These are phyloP conservation scores for Exophiala calicioides DNA, from an alignment of 2,329 filamentous ascomycete species.

Conservation along the genomic window DNA sequence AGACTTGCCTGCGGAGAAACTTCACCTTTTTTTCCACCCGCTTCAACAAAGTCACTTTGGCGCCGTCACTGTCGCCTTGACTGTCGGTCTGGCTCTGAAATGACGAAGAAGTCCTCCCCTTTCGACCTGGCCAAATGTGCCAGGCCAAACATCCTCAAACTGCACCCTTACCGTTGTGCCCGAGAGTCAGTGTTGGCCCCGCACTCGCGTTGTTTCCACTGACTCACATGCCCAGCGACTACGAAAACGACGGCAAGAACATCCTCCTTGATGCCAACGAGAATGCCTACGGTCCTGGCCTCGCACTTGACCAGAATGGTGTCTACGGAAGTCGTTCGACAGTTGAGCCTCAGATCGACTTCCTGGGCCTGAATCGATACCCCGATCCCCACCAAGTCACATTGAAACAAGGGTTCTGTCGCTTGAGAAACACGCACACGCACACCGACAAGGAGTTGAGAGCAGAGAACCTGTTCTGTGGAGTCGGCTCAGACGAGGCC, in stretches of 20 bases:
- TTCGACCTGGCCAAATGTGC: slow-evolving; percentile 76
- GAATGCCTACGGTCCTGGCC: slow-evolving; percentile 87
- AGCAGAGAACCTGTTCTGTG: slow-evolving; percentile 86
- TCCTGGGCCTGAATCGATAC: slow-evolving; percentile 85
- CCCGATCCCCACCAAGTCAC: slow-evolving; percentile 91
- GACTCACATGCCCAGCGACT: slow-evolving; percentile 67
- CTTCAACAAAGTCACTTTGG: not conserved
- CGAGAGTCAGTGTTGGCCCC: slow-evolving; percentile 63
- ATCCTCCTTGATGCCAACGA: slow-evolving; percentile 97
- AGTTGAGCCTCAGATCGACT: slow-evolving; percentile 65
- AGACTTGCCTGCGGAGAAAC: not conserved
- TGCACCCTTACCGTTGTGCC: slow-evolving; percentile 79
- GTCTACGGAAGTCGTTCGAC: slow-evolving; percentile 40
- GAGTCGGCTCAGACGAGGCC: slow-evolving; percentile 93
- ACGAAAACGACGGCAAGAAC: slow-evolving; percentile 97
- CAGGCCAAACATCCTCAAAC: slow-evolving; percentile 71
- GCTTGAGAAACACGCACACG: slow-evolving; percentile 79
- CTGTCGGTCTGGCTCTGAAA: slow-evolving; percentile 2
- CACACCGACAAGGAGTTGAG: slow-evolving; percentile 74
- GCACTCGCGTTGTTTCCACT: slow-evolving; percentile 25
- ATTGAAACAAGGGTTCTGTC: slow-evolving; percentile 83
- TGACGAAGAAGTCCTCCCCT: slow-evolving; percentile 44
- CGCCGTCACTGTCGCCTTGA: slow-evolving; percentile 3
- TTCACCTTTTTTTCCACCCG: not conserved
- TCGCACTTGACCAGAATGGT: slow-evolving; percentile 54